Percentiles rank a stretch among this genome's conserved stretches.
Conservation (phyloP, 441 rosid genomes). For the Adansonia grandidieri region DNA sequence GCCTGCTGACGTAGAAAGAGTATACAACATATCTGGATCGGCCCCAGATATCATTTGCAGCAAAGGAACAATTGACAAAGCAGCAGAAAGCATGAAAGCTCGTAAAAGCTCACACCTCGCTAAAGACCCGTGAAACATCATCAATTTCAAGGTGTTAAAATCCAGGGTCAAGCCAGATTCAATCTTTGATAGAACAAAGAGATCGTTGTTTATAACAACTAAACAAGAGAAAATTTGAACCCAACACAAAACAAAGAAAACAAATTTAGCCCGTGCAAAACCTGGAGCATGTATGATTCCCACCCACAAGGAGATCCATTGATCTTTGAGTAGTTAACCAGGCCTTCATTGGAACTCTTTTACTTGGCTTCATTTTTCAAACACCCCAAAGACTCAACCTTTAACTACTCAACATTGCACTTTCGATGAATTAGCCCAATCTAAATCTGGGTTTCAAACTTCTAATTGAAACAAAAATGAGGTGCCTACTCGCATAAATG, state of each 20-base stretch:
- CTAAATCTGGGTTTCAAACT: not conserved
- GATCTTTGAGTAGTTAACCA: slow-evolving; percentile 68
- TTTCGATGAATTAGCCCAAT: not conserved
- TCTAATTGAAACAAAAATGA: not conserved
- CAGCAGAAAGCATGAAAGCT: slow-evolving; percentile 39
- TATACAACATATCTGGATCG: slow-evolving; percentile 22
- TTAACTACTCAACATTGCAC: slow-evolving; percentile 17
- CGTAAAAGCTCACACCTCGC: slow-evolving; percentile 53
- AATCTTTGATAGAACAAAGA: slow-evolving; percentile 22
- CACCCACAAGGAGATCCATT: slow-evolving; percentile 86
- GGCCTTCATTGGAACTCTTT: slow-evolving; percentile 55
- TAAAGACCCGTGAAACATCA: slow-evolving; percentile 47
- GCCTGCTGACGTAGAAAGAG: slow-evolving; percentile 19
- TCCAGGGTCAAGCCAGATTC: slow-evolving; percentile 46
- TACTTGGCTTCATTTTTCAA: slow-evolving; percentile 38
- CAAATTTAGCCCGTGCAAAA: slow-evolving; percentile 69
- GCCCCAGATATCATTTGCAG: slow-evolving; percentile 40
- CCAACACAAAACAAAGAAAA: slow-evolving; percentile 9
- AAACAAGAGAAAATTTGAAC: slow-evolving; percentile 41
- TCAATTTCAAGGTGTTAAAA: slow-evolving; percentile 46
- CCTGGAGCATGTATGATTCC: slow-evolving; percentile 87
- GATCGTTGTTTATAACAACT: not conserved
- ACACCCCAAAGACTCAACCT: slow-evolving; percentile 29
- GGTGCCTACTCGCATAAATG: not conserved
- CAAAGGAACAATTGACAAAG: slow-evolving; percentile 45